Conservation (phyloP, 1,284 basidiomycete species). For the Thecaphora thlaspeos region DNA sequence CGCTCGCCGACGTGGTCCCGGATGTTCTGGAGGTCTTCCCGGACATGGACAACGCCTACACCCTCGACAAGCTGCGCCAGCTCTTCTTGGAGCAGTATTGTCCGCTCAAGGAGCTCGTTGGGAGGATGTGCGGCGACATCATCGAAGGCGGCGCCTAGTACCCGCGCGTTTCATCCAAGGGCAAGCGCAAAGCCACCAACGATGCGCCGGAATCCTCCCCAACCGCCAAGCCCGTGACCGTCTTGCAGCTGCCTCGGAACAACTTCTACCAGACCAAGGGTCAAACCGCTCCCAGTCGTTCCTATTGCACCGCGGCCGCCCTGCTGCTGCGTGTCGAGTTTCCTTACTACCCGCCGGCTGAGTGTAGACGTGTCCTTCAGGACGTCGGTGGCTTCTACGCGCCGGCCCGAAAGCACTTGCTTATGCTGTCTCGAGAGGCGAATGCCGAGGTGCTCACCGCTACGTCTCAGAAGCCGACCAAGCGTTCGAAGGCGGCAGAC, state of each 20-base stretch:
- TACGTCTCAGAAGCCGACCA: background rate
- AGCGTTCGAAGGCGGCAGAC: no score
- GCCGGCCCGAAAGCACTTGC: background rate
- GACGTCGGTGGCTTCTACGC: background rate
- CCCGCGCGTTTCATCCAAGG: background rate
- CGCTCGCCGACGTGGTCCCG: background rate
- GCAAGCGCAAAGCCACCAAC: background rate
- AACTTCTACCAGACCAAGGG: background rate
- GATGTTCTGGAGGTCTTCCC: background rate
- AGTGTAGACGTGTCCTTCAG: background rate
- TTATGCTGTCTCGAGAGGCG: background rate
- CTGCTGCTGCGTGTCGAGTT: background rate
- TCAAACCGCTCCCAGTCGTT: no score
- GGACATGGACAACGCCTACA: background rate
- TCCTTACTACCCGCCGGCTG: background rate
- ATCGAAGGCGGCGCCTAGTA: background rate
- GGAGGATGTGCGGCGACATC: background rate
- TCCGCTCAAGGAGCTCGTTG: background rate
- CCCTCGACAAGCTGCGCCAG: background rate
- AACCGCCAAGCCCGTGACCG: no score
- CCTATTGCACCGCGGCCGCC: background rate
- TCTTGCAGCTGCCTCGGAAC: no score
- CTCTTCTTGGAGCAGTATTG: background rate
- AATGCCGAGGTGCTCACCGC: background rate
- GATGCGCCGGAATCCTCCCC: no score